Conservation (phyloP, 192 early-diverging fungal genomes). For the Linderina pennispora region DNA sequence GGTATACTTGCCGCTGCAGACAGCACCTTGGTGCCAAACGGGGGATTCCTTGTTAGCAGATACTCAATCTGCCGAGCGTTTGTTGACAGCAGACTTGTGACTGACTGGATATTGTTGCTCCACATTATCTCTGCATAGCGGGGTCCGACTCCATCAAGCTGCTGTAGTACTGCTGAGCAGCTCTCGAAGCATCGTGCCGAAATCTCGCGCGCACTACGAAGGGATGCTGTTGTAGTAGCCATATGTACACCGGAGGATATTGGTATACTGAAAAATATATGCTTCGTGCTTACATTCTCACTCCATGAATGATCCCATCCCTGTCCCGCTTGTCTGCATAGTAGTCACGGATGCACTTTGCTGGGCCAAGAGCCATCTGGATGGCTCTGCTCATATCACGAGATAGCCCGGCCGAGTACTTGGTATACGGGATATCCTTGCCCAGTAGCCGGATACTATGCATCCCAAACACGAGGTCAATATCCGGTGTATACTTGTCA, state of each 20-base stretch:
- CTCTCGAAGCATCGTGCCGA: slow-evolving; percentile 43
- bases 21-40: slow-evolving; percentile 54
- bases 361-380: slow-evolving; percentile 9
- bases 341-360: slow-evolving; percentile 20
- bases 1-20: slow-evolving; percentile 10
- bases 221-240: neutral
- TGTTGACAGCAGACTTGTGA: slow-evolving; percentile 27
- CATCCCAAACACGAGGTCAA: no score
- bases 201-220: slow-evolving; percentile 37
- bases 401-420: slow-evolving; percentile 14
- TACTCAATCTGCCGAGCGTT: slow-evolving; percentile 49
- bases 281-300: slow-evolving; percentile 30
- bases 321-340: slow-evolving; percentile 7
- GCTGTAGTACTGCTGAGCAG: slow-evolving; percentile 44
- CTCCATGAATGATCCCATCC: slow-evolving; percentile 5
- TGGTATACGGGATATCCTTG: slow-evolving; percentile 13
- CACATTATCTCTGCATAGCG: slow-evolving; percentile 43
- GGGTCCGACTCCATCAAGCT: slow-evolving; percentile 56
- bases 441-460: slow-evolving; percentile 29
- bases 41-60: slow-evolving; percentile 48
- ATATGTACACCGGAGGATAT: no score
- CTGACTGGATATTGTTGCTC: slow-evolving; percentile 40
- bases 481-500: no score
- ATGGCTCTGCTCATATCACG: slow-evolving; percentile 22
- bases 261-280: no score